These are phyloP conservation scores for Trichoderma aggressivum DNA, from an alignment of 2,329 filamentous ascomycete genomes.

Conservation along the genomic window DNA sequence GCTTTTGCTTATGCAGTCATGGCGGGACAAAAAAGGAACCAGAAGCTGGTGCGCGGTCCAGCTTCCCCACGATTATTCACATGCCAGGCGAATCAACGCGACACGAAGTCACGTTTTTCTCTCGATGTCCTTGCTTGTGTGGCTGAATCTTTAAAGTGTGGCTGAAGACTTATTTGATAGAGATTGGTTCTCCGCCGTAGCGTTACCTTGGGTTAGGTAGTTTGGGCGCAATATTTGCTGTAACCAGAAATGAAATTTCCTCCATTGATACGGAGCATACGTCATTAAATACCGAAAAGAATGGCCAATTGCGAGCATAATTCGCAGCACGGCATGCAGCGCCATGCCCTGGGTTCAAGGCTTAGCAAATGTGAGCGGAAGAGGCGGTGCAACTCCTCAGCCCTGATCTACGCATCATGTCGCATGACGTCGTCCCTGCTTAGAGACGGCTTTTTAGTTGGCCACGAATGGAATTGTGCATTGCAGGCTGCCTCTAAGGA, in stretches of 20 bases:
- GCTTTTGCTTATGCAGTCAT: background rate
- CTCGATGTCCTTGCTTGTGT: background rate
- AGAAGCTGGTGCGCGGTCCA: background rate
- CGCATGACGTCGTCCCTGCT: conserved; percentile 9
- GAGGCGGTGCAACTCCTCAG: conserved; percentile 12
- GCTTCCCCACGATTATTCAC: background rate
- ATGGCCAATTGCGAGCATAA: background rate
- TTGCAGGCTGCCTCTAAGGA: background rate
- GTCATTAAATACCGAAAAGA: background rate
- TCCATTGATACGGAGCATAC: background rate
- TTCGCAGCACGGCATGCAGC: background rate
- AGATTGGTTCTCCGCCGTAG: background rate
- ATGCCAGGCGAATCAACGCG: conserved; percentile 22
- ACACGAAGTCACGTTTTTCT: conserved; percentile 32
- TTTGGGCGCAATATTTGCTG: background rate
- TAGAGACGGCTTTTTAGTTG: background rate
- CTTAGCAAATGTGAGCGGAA: background rate
- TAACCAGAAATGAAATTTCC: background rate
- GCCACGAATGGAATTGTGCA: background rate
- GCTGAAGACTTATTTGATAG: background rate
- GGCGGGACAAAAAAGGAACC: background rate
- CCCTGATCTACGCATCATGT: background rate
- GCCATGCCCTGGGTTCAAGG: background rate
- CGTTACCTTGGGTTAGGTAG: no score
- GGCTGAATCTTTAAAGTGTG: background rate